A percentile compares a stretch with the other conserved stretches of the same genome.
Conservation (phyloP, 768 basidiomycete genomes). For the Aureoboletus auriporus region DNA sequence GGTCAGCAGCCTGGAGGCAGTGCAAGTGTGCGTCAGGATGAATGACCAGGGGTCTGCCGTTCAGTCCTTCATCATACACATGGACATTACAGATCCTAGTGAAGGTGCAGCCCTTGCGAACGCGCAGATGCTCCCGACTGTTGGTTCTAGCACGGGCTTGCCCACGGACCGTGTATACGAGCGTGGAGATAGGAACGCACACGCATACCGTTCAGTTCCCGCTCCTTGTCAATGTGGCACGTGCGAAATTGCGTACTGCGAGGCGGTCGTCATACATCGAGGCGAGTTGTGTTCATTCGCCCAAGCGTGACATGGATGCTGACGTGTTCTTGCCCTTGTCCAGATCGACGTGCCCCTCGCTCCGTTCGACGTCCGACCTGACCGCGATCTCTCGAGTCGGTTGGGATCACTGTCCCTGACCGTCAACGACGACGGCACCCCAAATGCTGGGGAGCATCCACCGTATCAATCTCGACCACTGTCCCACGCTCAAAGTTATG, state of each 20-base stretch:
- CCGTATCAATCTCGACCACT: slow-evolving; percentile 32
- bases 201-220: slow-evolving; percentile 35
- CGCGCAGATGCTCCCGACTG: slow-evolving; percentile 1
- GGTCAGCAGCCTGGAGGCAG: too few relatives aligned
- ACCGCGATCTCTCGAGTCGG: slow-evolving; percentile 14
- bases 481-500: slow-evolving; percentile 27
- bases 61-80: slow-evolving; percentile 12
- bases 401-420: slow-evolving; percentile 24
- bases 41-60: background rate
- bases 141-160: background rate
- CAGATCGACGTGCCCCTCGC: slow-evolving; percentile 20
- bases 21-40: slow-evolving; percentile 12
- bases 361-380: slow-evolving; percentile 18
- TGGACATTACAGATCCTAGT: slow-evolving; percentile 18
- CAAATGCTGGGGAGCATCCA: slow-evolving; percentile 37
- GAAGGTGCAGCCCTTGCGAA: slow-evolving; percentile 13
- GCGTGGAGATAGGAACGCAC: slow-evolving; percentile 13
- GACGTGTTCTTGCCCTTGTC: background rate
- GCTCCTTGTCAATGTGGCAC: slow-evolving; percentile 38
- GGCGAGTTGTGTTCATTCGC: slow-evolving; percentile 8
- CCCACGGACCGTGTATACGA: background rate
- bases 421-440: slow-evolving; percentile 1
- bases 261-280: slow-evolving; percentile 49
- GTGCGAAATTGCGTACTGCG: slow-evolving; percentile 41
- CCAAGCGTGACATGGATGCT: background rate